A percentile compares a stretch with the other conserved stretches of the same genome.
phyloP scores from a whole-genome alignment of 2,329 filamentous ascomycete genomes.

The Colletotrichum lindemuthianum region DNA sequence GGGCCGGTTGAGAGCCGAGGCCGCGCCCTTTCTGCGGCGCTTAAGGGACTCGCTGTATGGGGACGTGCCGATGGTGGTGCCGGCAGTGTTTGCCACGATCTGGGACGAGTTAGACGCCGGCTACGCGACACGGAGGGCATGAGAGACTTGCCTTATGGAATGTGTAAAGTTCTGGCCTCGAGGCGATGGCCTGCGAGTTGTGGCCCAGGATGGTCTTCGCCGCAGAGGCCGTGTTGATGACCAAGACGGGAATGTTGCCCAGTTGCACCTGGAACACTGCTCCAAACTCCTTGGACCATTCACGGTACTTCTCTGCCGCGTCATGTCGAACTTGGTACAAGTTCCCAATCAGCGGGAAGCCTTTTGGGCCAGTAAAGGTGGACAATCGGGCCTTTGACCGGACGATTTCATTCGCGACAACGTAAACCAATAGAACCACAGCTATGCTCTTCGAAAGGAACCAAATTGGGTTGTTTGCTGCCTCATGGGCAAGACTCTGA shows the following conservation, averaged over 20 bases:
- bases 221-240: conserved; percentile 73
- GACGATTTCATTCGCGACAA: conserved; percentile 59
- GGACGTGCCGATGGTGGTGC: conserved; percentile 67
- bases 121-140: too few relatives aligned
- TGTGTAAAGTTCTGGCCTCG: conserved; percentile 72
- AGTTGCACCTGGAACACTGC: conserved; percentile 48
- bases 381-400: conserved; percentile 55
- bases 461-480: conserved; percentile 39
- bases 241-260: conserved; percentile 66
- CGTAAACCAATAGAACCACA: conserved; percentile 50
- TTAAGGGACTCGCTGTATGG: conserved; percentile 77
- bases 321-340: conserved; percentile 63
- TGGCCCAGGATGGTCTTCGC: conserved; percentile 73
- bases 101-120: conserved; percentile 44
- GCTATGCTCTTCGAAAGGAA: conserved; percentile 13
- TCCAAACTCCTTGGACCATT: conserved; percentile 43
- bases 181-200: conserved; percentile 72
- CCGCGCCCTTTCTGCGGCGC: conserved; percentile 71
- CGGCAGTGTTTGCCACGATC: conserved; percentile 50
- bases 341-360: conserved; percentile 65
- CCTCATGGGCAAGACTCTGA: conserved; percentile 33
- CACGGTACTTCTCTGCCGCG: conserved; percentile 45
- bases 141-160: conserved; percentile 52
- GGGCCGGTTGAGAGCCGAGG: conserved; percentile 72
- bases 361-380: conserved; percentile 58